Evolutionary conservation across 352 stramenopile species (phyloP).

Genomic region (Hyaloperonospora arabidopsidis): DNA sequence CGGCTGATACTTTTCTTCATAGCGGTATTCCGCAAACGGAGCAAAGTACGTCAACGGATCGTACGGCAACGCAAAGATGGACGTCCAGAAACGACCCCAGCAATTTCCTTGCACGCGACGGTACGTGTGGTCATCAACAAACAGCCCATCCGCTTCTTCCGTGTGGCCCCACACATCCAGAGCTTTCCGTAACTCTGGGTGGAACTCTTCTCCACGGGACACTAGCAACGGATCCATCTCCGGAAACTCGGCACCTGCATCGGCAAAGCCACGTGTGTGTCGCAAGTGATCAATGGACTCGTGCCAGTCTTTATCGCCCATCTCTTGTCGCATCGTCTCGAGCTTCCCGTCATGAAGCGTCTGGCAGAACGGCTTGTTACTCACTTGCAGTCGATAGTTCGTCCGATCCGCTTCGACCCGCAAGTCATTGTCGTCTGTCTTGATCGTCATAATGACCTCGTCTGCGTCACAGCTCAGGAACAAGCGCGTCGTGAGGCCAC

Average conservation of each 20-base stretch:
- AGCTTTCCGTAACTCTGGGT: conserved; percentile 45
- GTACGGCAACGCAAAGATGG: conserved; percentile 57
- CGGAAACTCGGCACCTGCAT: conserved; percentile 32
- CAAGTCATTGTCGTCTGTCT: conserved; percentile 69
- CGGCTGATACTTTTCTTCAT: conserved; percentile 60
- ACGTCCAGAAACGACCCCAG: conserved; percentile 40
- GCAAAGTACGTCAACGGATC: conserved; percentile 78
- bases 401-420: conserved; percentile 60
- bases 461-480: conserved; percentile 67
- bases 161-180: conserved; percentile 66
- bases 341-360: conserved; percentile 52
- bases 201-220: conserved; percentile 49
- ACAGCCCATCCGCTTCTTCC: conserved; percentile 62
- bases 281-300: conserved; percentile 55
- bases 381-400: conserved; percentile 64
- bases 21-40: conserved; percentile 67
- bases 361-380: conserved; percentile 63
- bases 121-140: conserved; percentile 40
- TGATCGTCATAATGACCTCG: conserved; percentile 81
- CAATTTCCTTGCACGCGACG: conserved; percentile 17
- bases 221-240: conserved; percentile 76
- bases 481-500: conserved; percentile 71
- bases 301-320: conserved; percentile 40
- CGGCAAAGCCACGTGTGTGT: conserved; percentile 33
- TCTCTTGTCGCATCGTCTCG: conserved; percentile 36